Evolutionary conservation across 2,329 filamentous ascomycete genomes (phyloP).

Genomic region (Sphaerulina populicola): DNA sequence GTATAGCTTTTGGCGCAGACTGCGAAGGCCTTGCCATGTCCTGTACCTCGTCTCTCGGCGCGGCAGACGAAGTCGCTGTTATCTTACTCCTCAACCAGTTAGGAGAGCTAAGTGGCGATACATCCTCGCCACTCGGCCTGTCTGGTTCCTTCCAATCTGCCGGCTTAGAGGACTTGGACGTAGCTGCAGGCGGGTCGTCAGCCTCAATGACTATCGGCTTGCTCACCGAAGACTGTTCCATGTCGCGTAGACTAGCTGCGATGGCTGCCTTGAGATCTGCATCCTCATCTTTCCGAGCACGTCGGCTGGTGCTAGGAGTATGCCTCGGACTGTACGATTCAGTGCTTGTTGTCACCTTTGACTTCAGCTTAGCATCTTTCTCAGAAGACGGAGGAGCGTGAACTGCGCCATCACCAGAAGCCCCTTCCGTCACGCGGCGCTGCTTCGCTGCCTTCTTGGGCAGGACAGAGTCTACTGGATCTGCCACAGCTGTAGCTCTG

Average conservation of each 20-base stretch:
- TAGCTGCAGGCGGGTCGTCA: neutral
- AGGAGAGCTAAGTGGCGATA: conserved; percentile 10
- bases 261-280: conserved; percentile 4
- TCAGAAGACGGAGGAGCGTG: neutral
- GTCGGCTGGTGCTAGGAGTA: neutral
- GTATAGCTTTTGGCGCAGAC: neutral
- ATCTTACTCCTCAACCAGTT: neutral
- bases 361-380: neutral
- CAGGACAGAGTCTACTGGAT: conserved; percentile 29
- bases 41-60: neutral
- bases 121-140: neutral
- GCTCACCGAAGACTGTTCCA: conserved; percentile 1
- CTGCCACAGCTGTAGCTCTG: conserved; percentile 25
- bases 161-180: neutral
- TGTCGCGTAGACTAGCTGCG: conserved; percentile 8
- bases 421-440: conserved; percentile 31
- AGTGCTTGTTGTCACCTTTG: neutral
- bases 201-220: neutral
- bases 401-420: neutral
- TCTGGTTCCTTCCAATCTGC: neutral
- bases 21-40: neutral
- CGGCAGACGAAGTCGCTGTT: neutral
- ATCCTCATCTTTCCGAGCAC: conserved; percentile 1
- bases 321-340: neutral
- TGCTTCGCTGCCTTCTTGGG: conserved; percentile 38